phyloP scores from a whole-genome alignment of 1,284 basidiomycete species.

The Hypsizygus ulmarius region DNA sequence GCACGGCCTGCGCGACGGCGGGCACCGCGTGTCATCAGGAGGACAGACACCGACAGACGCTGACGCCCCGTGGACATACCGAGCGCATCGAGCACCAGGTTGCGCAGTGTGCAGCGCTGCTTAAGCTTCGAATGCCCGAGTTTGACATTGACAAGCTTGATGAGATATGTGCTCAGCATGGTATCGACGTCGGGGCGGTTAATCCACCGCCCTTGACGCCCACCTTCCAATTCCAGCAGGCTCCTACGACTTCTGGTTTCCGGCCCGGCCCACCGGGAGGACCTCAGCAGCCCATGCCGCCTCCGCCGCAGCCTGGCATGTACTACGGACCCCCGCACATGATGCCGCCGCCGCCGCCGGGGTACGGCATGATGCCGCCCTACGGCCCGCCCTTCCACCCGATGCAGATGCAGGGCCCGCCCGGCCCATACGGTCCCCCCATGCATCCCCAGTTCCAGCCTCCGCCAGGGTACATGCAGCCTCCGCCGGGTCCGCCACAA shows the following conservation, averaged over 20 bases:
- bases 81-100: slow-evolving; percentile 77
- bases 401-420: slow-evolving; percentile 47
- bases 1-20: slow-evolving; percentile 76
- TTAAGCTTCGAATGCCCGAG: slow-evolving; percentile 65
- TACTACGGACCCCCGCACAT: slow-evolving; percentile 32
- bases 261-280: slow-evolving; percentile 29
- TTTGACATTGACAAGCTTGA: slow-evolving; percentile 68
- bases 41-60: slow-evolving; percentile 77
- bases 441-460: slow-evolving; percentile 55
- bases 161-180: slow-evolving; percentile 59
- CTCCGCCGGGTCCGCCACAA: slow-evolving; percentile 23
- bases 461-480: slow-evolving; percentile 31
- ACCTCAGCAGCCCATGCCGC: slow-evolving; percentile 22
- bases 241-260: slow-evolving; percentile 20
- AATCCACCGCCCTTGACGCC: slow-evolving; percentile 26
- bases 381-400: slow-evolving; percentile 43
- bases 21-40: slow-evolving; percentile 78
- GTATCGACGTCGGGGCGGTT: slow-evolving; percentile 50
- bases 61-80: slow-evolving; percentile 76
- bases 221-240: slow-evolving; percentile 39
- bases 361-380: slow-evolving; percentile 38
- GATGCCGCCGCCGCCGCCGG: slow-evolving; percentile 45
- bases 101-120: slow-evolving; percentile 67
- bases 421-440: slow-evolving; percentile 48
- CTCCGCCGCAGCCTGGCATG: slow-evolving; percentile 36